Conservation (phyloP, 148 eudicot genomes). For the Rhododendron simsii region DNA sequence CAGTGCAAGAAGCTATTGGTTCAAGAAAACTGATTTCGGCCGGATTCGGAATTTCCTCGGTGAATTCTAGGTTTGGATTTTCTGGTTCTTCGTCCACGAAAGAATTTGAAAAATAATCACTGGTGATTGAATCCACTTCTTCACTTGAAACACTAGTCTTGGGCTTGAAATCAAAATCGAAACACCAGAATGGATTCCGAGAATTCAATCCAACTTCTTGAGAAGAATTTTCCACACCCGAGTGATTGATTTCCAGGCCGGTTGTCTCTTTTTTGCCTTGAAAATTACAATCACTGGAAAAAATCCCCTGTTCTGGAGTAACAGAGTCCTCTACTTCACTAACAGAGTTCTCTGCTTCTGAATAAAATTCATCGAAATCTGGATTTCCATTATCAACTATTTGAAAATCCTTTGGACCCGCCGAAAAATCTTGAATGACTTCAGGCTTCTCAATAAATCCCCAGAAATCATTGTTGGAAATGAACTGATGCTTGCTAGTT, state of each 20-base stretch:
- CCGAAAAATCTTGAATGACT: background rate
- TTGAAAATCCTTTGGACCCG: background rate
- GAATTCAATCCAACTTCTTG: constrained; percentile 22
- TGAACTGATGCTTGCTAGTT: background rate
- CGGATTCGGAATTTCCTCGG: background rate
- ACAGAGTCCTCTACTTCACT: background rate
- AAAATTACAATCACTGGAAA: constrained; percentile 6
- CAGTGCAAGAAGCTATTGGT: background rate
- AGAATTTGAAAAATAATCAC: background rate
- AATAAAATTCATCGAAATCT: background rate
- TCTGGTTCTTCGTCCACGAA: background rate
- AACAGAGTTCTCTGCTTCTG: constrained; percentile 14
- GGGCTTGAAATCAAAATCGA: constrained; percentile 12
- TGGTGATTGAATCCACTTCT: constrained; percentile 8
- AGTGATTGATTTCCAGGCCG: background rate
- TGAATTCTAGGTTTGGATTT: background rate
- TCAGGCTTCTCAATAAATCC: background rate
- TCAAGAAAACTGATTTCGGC: background rate
- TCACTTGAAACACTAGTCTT: constrained; percentile 24
- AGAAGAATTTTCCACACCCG: constrained; percentile 13
- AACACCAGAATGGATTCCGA: constrained; percentile 7
- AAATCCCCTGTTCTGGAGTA: constrained; percentile 2
- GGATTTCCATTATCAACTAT: background rate
- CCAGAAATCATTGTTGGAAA: background rate
- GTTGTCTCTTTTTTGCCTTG: constrained; percentile 1